A percentile compares a stretch with the other conserved stretches of the same genome.
phyloP scores from a whole-genome alignment of 306 rosid species.

The Inga oerstediana region DNA sequence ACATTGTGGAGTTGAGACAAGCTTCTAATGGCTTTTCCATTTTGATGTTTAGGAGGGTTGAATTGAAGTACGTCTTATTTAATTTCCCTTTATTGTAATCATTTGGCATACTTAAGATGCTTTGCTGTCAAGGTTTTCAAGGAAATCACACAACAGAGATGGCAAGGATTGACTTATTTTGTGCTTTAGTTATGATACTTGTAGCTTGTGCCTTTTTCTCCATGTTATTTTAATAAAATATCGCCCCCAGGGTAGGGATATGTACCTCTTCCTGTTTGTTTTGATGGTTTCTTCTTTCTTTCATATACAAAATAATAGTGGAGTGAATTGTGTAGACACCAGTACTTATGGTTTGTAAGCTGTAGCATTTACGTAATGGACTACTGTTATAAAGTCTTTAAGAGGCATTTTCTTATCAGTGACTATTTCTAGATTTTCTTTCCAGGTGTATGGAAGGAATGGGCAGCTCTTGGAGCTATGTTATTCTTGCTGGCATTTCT shows the following conservation, averaged over 20 bases:
- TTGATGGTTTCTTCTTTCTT: not conserved
- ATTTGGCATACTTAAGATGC: not conserved
- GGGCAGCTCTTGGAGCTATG: conserved; percentile 82
- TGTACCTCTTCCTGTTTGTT: not conserved
- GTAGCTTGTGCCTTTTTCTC: not conserved
- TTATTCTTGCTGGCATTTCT: conserved; percentile 83
- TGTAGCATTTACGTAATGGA: not conserved
- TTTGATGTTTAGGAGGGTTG: not conserved
- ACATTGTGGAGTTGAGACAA: not conserved
- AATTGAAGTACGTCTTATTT: not conserved
- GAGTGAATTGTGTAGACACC: not conserved
- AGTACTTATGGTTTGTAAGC: not conserved
- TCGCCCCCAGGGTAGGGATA: not conserved
- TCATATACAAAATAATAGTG: not conserved
- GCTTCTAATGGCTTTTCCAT: not conserved
- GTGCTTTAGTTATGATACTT: not conserved
- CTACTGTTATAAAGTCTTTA: not conserved
- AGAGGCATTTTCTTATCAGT: not conserved
- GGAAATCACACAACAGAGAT: not conserved
- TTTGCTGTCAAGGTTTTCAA: not conserved
- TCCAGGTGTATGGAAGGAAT: conserved; percentile 63
- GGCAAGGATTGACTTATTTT: not conserved
- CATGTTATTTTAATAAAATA: not conserved
- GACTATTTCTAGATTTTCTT: not conserved
- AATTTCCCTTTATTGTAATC: not conserved